A percentile compares a stretch with the other conserved stretches of the same genome.
Evolutionary conservation across 768 basidiomycete genomes (phyloP).

Genomic region (Coprinellus micaceus): DNA sequence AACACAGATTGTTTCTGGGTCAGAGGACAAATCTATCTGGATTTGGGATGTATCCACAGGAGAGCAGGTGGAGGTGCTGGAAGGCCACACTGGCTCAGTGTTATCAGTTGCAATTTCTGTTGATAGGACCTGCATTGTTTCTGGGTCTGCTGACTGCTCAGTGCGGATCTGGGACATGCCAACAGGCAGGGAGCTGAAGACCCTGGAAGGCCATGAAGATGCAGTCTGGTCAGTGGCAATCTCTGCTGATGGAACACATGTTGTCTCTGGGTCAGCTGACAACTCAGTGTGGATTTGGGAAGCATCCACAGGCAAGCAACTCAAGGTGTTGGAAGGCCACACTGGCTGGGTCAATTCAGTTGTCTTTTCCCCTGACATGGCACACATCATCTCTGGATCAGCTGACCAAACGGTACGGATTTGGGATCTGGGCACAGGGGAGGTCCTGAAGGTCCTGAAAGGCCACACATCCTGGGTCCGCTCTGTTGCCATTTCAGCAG

Average conservation of each 20-base stretch:
- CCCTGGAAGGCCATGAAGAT: too few relatives aligned
- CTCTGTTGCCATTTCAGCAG: neutral
- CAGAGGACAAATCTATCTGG: neutral
- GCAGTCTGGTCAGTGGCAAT: slow-evolving; percentile 19
- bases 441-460: too few relatives aligned
- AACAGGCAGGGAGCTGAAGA: too few relatives aligned
- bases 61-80: neutral
- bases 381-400: too few relatives aligned
- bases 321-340: neutral
- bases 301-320: neutral
- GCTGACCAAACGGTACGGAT: too few relatives aligned
- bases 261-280: neutral
- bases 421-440: too few relatives aligned
- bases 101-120: too few relatives aligned
- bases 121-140: too few relatives aligned
- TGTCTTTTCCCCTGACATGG: too few relatives aligned
- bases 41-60: neutral
- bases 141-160: too few relatives aligned
- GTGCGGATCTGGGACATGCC: too few relatives aligned
- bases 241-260: slow-evolving; percentile 1
- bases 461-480: too few relatives aligned
- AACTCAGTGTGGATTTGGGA: neutral
- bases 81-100: neutral
- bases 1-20: neutral
- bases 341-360: neutral